Evolutionary conservation across 2,329 filamentous ascomycete species (phyloP).

Genomic region (Colletotrichum sp.): DNA sequence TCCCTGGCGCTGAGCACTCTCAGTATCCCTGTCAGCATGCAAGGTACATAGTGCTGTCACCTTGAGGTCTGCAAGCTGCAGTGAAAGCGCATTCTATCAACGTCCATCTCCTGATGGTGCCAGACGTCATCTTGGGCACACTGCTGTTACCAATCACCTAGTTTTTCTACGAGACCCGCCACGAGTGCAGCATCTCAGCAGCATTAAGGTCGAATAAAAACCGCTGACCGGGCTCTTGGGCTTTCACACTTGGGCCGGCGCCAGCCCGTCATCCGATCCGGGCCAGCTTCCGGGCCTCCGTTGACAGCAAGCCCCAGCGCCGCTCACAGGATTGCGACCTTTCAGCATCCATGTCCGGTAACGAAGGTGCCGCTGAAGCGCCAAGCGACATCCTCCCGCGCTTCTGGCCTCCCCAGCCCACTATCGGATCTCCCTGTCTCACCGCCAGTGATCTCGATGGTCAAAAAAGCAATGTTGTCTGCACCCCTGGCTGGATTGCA

Average conservation of each 20-base stretch:
- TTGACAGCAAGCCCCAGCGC: not conserved
- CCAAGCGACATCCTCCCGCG: not conserved
- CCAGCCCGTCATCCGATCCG: not conserved
- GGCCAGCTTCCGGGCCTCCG: constrained; percentile 3
- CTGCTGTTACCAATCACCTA: not conserved
- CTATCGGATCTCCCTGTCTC: constrained; percentile 8
- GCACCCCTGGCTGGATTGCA: constrained; percentile 14
- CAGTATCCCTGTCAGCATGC: constrained; percentile 4
- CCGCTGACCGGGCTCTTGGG: not conserved
- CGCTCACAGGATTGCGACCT: not conserved
- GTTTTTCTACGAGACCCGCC: not conserved
- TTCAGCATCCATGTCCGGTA: not conserved
- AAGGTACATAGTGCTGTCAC: not conserved
- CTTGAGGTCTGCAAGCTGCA: not conserved
- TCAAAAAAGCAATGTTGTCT: constrained; percentile 6
- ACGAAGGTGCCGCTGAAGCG: not conserved
- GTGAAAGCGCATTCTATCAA: not conserved
- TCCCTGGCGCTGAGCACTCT: not conserved
- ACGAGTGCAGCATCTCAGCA: not conserved
- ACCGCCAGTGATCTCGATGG: constrained; percentile 8
- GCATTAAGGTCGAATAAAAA: not conserved
- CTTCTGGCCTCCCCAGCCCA: not conserved
- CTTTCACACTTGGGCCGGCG: not conserved
- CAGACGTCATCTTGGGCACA: not conserved
- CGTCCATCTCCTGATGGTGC: not conserved